These are phyloP conservation scores for Fallopia convolvulus DNA, from an alignment of 148 eudicot genomes.

Conservation along the genomic window DNA sequence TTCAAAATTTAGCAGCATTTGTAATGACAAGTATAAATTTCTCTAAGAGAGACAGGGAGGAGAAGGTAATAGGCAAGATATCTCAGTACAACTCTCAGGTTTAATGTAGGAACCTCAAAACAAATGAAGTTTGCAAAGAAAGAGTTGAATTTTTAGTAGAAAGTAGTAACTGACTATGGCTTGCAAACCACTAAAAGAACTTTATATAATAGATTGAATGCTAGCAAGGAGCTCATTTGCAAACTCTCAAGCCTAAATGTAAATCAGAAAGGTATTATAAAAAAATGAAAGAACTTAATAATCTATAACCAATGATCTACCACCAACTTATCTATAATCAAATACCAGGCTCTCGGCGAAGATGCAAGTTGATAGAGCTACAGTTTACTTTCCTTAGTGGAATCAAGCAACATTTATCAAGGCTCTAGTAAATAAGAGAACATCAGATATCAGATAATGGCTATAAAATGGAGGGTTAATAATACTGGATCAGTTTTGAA, in stretches of 20 bases:
- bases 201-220: neutral
- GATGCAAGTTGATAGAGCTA: slow-evolving; percentile 80
- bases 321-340: neutral
- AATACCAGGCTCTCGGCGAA: slow-evolving; percentile 73
- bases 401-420: slow-evolving; percentile 73
- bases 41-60: no score
- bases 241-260: slow-evolving; percentile 78
- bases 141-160: slow-evolving; percentile 47
- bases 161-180: slow-evolving; percentile 8
- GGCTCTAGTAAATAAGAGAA: slow-evolving; percentile 38
- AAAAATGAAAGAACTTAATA: no score
- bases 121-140: slow-evolving; percentile 96
- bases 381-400: slow-evolving; percentile 86
- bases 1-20: neutral
- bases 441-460: neutral
- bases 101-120: slow-evolving; percentile 52
- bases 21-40: no score
- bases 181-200: neutral
- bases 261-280: neutral
- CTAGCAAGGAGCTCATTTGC: slow-evolving; percentile 97
- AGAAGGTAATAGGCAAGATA: no score
- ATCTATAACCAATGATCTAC: no score
- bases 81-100: slow-evolving; percentile 11
- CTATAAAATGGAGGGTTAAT: no score
- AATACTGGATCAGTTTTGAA: no score